Conservation (phyloP, 768 basidiomycete genomes). For the Leccinum rimulosum region DNA sequence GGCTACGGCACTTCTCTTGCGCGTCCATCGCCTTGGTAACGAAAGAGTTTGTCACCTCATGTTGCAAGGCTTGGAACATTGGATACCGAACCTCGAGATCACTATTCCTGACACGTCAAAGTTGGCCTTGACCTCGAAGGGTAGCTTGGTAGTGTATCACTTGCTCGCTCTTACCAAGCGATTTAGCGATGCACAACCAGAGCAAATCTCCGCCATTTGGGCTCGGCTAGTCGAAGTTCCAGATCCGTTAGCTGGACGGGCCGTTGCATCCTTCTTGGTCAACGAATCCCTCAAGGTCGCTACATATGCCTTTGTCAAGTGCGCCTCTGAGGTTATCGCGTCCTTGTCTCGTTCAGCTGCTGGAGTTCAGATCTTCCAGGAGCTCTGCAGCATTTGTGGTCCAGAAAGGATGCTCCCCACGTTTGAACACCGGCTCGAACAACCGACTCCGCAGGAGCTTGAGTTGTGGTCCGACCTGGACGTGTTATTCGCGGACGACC, state of each 20-base stretch:
- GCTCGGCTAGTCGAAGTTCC: conserved; percentile 70
- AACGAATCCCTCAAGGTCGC: conserved; percentile 87
- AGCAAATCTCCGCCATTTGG: conserved; percentile 82
- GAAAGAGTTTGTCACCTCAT: conserved; percentile 55
- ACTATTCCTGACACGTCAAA: conserved; percentile 44
- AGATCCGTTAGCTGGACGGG: conserved; percentile 71
- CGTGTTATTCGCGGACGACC: conserved; percentile 63
- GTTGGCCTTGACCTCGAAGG: conserved; percentile 39
- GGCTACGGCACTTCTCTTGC: conserved; percentile 70
- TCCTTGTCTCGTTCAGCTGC: conserved; percentile 77
- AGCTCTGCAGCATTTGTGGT: conserved; percentile 81
- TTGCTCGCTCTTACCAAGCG: conserved; percentile 80
- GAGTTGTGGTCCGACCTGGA: conserved; percentile 81
- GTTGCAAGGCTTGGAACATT: conserved; percentile 78
- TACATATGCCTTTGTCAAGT: conserved; percentile 71
- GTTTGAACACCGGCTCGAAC: conserved; percentile 65
- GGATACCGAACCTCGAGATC: conserved; percentile 71
- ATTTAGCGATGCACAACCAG: conserved; percentile 69
- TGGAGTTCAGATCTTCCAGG: conserved; percentile 73
- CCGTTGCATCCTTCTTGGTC: conserved; percentile 77
- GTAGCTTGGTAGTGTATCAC: conserved; percentile 69
- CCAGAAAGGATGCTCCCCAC: conserved; percentile 81
- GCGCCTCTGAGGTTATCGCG: conserved; percentile 79
- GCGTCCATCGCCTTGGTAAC: conserved; percentile 50
- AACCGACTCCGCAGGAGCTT: conserved; percentile 61